Evolutionary conservation across 495 filamentous ascomycete genomes (phyloP).

Genomic region (Parmelia sp.): DNA sequence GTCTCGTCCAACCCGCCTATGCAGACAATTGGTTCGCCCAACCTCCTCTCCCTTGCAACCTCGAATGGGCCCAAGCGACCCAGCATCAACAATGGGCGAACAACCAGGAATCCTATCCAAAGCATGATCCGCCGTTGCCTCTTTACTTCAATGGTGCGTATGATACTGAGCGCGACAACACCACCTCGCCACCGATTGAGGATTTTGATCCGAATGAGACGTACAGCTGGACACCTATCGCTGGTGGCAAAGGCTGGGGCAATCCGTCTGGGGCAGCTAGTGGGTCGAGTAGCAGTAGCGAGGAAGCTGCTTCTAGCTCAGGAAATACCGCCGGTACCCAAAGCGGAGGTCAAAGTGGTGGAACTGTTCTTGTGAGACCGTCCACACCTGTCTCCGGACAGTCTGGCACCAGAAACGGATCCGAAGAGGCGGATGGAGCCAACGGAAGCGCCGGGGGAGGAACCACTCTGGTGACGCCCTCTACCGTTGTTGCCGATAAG

Average conservation of each 20-base stretch:
- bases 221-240: conserved; percentile 25
- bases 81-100: conserved; percentile 17
- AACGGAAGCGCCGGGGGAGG: too few species aligned
- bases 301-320: neutral
- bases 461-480: too few species aligned
- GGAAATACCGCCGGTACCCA: neutral
- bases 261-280: conserved; percentile 6
- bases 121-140: conserved; percentile 17
- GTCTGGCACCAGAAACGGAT: too few species aligned
- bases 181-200: conserved; percentile 17
- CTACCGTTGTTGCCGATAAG: too few species aligned
- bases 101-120: conserved; percentile 24
- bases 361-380: neutral
- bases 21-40: conserved; percentile 26
- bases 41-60: conserved; percentile 20
- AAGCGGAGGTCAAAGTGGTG: neutral
- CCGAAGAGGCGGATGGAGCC: too few species aligned
- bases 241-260: conserved; percentile 26
- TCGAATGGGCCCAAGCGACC: conserved; percentile 19
- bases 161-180: conserved; percentile 16
- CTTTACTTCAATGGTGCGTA: conserved; percentile 25
- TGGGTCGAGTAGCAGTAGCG: neutral
- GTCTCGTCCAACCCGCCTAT: conserved; percentile 22
- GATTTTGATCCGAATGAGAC: conserved; percentile 22
- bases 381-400: neutral